Conservation (phyloP, 345 rosid genomes). For the Ceriops tagal region DNA sequence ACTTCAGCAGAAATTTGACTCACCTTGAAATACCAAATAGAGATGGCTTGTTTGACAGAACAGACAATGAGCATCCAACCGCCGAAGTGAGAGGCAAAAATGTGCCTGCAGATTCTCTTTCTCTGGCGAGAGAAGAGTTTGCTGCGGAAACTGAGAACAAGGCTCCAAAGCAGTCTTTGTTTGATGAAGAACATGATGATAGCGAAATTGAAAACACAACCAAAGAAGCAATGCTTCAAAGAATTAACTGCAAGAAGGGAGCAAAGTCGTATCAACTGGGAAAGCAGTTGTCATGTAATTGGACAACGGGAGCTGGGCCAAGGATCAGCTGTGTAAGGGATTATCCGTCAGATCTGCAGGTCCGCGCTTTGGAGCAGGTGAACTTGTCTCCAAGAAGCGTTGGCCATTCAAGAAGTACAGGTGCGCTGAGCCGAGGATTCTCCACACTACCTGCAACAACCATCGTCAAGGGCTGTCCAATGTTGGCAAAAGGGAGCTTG, state of each 20-base stretch:
- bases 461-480: neutral
- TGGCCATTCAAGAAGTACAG: constrained; percentile 16
- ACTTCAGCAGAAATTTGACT: constrained; percentile 32
- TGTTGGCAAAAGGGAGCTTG: constrained; percentile 1
- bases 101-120: constrained; percentile 16
- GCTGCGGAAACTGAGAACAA: constrained; percentile 22
- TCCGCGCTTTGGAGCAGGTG: constrained; percentile 77
- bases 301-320: constrained; percentile 99
- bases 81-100: constrained; percentile 16
- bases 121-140: constrained; percentile 25
- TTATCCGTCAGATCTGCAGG: constrained; percentile 77
- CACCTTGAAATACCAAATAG: constrained; percentile 46
- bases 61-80: constrained; percentile 20
- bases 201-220: constrained; percentile 37
- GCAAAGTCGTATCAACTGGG: constrained; percentile 70
- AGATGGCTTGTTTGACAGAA: constrained; percentile 25
- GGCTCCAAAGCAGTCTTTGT: constrained; percentile 14
- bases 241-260: constrained; percentile 57
- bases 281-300: constrained; percentile 68
- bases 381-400: constrained; percentile 69
- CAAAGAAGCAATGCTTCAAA: constrained; percentile 43
- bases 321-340: constrained; percentile 90
- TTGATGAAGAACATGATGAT: constrained; percentile 23
- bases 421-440: constrained; percentile 12
- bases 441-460: neutral